A percentile compares a stretch with the other conserved stretches of the same genome.
Evolutionary conservation across 768 basidiomycete species (phyloP).

Genomic region (Lactarius hengduanensis): DNA sequence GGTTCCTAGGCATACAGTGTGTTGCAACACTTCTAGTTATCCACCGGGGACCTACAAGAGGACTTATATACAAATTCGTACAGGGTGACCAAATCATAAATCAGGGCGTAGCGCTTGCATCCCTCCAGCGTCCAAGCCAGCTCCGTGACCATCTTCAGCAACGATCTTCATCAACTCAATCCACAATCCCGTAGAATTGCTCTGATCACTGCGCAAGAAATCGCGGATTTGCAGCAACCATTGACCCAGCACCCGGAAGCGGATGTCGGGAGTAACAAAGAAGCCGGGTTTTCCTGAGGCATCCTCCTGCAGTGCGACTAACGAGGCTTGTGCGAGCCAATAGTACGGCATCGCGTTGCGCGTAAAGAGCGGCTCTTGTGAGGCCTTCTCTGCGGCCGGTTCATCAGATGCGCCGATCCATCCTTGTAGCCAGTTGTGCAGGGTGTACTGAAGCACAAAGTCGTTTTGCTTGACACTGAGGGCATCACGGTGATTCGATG

Average conservation of each 20-base stretch:
- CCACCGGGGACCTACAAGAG: slow-evolving; percentile 1
- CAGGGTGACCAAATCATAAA: slow-evolving; percentile 14
- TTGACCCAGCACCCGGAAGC: slow-evolving; percentile 27
- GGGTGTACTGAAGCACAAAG: slow-evolving; percentile 43
- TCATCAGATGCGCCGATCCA: slow-evolving; percentile 38
- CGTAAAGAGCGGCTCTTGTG: slow-evolving; percentile 22
- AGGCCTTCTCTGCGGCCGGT: slow-evolving; percentile 14
- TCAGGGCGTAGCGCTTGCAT: slow-evolving; percentile 25
- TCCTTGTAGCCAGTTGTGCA: slow-evolving; percentile 54
- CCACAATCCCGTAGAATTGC: slow-evolving; percentile 25
- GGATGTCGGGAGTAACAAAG: slow-evolving; percentile 22
- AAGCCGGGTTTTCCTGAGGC: slow-evolving; percentile 34
- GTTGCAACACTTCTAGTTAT: slow-evolving; percentile 10
- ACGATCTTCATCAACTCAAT: slow-evolving; percentile 27
- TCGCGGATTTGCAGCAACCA: slow-evolving; percentile 26
- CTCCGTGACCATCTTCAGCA: slow-evolving; percentile 21
- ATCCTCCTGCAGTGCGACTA: slow-evolving; percentile 47
- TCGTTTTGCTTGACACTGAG: slow-evolving; percentile 25
- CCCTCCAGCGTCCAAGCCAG: slow-evolving; percentile 1
- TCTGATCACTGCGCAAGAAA: slow-evolving; percentile 23
- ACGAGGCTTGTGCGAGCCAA: slow-evolving; percentile 52
- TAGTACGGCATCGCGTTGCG: slow-evolving; percentile 47
- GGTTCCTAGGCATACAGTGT: slow-evolving; percentile 6
- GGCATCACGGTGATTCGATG: slow-evolving; percentile 3
- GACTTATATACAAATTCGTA: neutral